Base-by-base conservation (phyloP, 139 green algal species). In the Prasinococcaceae sp. region DNA sequence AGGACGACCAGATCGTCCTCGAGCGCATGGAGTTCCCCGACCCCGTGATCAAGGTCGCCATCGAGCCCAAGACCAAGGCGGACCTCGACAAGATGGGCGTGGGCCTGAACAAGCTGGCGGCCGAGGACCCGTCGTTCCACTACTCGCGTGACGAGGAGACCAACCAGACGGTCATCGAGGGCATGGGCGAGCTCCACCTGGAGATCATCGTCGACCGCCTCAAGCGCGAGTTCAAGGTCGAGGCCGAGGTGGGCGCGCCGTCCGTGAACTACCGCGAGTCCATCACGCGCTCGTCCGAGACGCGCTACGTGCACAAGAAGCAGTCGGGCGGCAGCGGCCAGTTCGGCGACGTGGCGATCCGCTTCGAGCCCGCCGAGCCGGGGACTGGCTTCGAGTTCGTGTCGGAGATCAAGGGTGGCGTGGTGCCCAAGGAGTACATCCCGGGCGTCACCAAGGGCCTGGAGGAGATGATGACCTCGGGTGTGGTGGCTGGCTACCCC, bases 1-100 rank as follows among this genome's bases (percentile, higher is more conserved):
- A 86, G 48, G 86, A 89, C 54, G 29, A 51, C 6, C 89, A 81
- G 42, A 80, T 98, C 57, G 71, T 98, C 28, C 78, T 98, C 50
- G 90, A 98, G 81, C 84, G 84, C 66, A 98, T 98, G 89, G 90
- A 98, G 43, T 98, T 98, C 86, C 90, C 90, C 23, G 90, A 98
- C 69, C 90, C 90, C 3, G 90, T 98, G 26, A 98, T 98, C 77
- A 98, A 98, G 77, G 78, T 90, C 55, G 88, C 89, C 48, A 95
- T 97, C 55, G 90, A 98, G 80, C 89, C 89, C 50, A 93, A 93
- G 75, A 85, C 79, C 64, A 98, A 97, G 83, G 85, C 72, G 35
- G 90, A 97, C 58, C 65, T 88, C 27, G 79, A 93, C 30, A 95
- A 96, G 78, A 96, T 98, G 88, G 75, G 77, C 46, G 68, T 69